Evolutionary conservation across 2,329 filamentous ascomycete species (phyloP).

Genomic region (Chaetomium olivaceum): DNA sequence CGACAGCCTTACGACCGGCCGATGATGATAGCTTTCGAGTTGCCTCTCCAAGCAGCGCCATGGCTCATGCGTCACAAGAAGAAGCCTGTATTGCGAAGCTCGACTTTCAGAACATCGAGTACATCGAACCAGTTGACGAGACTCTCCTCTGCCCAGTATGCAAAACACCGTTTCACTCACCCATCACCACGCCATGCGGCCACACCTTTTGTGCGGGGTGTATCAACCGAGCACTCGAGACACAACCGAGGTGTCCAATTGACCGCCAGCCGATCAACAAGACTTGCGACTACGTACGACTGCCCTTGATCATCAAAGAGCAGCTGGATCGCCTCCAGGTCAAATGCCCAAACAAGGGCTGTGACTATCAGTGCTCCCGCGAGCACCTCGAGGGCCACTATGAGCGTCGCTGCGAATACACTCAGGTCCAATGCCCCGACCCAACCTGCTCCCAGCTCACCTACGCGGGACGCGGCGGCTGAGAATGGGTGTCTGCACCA

Average conservation of each 20-base stretch:
- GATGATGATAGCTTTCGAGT: background rate
- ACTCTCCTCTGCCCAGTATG: slow-evolving; percentile 48
- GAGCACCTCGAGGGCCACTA: slow-evolving; percentile 59
- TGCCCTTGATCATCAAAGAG: slow-evolving; percentile 51
- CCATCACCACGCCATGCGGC: slow-evolving; percentile 62
- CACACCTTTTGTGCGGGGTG: slow-evolving; percentile 66
- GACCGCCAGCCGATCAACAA: slow-evolving; percentile 51
- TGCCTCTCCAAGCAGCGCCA: slow-evolving; percentile 9
- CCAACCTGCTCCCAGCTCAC: slow-evolving; percentile 53
- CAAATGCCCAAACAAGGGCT: slow-evolving; percentile 60
- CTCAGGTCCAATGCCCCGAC: slow-evolving; percentile 57
- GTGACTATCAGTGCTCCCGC: slow-evolving; percentile 51
- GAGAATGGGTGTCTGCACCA: slow-evolving; percentile 58
- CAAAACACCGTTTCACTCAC: slow-evolving; percentile 60
- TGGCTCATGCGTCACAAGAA: slow-evolving; percentile 15
- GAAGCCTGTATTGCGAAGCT: slow-evolving; percentile 26
- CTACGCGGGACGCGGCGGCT: slow-evolving; percentile 50
- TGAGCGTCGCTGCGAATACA: slow-evolving; percentile 57
- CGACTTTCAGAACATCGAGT: slow-evolving; percentile 40
- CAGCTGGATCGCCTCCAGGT: slow-evolving; percentile 62
- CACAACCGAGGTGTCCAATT: slow-evolving; percentile 55
- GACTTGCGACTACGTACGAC: slow-evolving; percentile 39
- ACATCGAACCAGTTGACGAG: slow-evolving; percentile 38
- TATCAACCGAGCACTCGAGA: slow-evolving; percentile 47
- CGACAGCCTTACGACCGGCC: background rate